These are phyloP conservation scores for Pseudopithomyces maydicus DNA, from an alignment of 2,329 filamentous ascomycete species.

Conservation along the genomic window DNA sequence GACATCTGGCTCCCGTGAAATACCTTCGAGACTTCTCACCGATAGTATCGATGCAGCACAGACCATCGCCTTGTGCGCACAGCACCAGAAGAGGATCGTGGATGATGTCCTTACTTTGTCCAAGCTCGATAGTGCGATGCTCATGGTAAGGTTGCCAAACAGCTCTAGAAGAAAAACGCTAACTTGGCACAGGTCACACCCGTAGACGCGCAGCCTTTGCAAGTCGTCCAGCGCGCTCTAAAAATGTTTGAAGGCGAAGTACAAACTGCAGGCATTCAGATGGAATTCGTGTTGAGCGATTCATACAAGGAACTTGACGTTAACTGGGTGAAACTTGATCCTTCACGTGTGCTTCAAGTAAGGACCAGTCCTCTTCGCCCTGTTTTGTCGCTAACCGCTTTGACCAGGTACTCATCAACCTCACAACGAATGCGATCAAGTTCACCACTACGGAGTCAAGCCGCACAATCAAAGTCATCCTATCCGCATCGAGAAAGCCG, in stretches of 20 bases:
- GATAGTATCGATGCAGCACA: constrained; percentile 74
- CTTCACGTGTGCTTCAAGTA: constrained; percentile 72
- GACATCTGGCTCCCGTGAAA: constrained; percentile 53
- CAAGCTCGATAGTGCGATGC: constrained; percentile 74
- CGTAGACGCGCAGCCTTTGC: constrained; percentile 69
- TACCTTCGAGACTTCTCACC: constrained; percentile 55
- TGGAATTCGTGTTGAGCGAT: constrained; percentile 67
- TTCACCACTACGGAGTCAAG: constrained; percentile 71
- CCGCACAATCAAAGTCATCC: constrained; percentile 67
- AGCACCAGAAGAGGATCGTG: constrained; percentile 72
- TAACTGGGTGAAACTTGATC: constrained; percentile 74
- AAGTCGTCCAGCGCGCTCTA: constrained; percentile 68
- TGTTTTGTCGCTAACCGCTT: constrained; percentile 6
- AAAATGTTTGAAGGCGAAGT: constrained; percentile 82
- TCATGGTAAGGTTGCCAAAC: constrained; percentile 53
- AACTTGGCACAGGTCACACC: constrained; percentile 60
- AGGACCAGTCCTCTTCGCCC: not conserved
- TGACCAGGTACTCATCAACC: constrained; percentile 70
- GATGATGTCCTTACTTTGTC: constrained; percentile 54
- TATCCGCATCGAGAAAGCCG: constrained; percentile 66
- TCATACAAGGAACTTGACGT: constrained; percentile 64
- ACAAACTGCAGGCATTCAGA: constrained; percentile 69
- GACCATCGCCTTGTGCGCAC: constrained; percentile 76
- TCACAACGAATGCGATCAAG: constrained; percentile 81
- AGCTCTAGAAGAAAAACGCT: not conserved